Evolutionary conservation across 202 grass and related monocot species (phyloP).

Genomic region (Carex sylvatica): DNA sequence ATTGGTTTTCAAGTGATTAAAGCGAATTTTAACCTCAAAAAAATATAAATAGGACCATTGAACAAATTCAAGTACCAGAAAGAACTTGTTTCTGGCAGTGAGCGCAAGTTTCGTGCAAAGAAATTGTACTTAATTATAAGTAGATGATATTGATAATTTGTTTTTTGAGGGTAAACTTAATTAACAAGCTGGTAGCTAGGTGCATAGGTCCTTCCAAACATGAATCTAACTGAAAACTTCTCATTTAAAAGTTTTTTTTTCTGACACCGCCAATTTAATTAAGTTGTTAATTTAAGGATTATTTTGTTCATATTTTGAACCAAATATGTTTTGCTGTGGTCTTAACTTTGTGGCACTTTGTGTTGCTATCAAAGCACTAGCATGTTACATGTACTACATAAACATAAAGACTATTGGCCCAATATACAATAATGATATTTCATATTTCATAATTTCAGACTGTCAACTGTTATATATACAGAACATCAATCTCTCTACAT

Average conservation of each 20-base stretch:
- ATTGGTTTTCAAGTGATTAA: not conserved
- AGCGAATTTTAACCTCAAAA: too few species aligned
- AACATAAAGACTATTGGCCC: not conserved
- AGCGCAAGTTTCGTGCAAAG: not conserved
- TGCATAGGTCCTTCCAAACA: conserved; percentile 4
- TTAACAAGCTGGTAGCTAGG: not conserved
- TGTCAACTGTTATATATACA: not conserved
- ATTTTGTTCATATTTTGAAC: not conserved
- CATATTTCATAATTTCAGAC: not conserved
- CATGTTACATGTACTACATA: not conserved
- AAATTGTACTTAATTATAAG: not conserved
- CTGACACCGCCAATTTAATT: not conserved
- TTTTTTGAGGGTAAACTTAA: not conserved
- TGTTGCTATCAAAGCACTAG: not conserved
- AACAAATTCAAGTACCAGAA: not conserved
- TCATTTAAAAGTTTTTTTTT: not conserved
- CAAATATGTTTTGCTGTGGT: not conserved
- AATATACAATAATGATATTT: not conserved
- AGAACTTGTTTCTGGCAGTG: not conserved
- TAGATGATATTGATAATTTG: not conserved
- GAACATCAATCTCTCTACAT: not conserved
- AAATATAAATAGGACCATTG: not conserved
- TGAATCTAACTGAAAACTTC: not conserved
- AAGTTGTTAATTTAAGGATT: not conserved
- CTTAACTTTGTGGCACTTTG: not conserved